Conservation (phyloP, 495 filamentous ascomycete species). For the Talaromyces nanjingensis region DNA sequence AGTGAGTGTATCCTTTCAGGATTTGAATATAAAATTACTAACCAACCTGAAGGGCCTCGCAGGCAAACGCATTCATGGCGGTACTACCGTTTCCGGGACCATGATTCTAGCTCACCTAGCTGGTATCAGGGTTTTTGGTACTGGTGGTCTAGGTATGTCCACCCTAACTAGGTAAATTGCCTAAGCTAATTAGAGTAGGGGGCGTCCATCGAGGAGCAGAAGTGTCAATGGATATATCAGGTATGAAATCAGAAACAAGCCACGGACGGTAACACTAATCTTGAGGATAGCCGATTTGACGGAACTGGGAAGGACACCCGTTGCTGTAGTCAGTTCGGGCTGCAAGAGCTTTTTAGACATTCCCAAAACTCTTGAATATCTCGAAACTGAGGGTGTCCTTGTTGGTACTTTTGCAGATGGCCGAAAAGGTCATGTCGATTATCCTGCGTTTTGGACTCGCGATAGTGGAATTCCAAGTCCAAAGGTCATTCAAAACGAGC, state of each 20-base stretch:
- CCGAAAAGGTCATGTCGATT: constrained; percentile 58
- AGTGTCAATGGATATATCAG: constrained; percentile 80
- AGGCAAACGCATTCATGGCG: constrained; percentile 67
- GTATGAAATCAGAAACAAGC: constrained; percentile 13
- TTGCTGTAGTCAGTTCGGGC: constrained; percentile 82
- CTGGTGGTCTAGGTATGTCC: constrained; percentile 49
- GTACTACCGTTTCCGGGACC: constrained; percentile 88
- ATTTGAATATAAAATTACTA: not conserved
- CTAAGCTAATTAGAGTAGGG: constrained; percentile 45
- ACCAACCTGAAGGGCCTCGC: constrained; percentile 43
- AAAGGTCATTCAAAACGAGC: constrained; percentile 60
- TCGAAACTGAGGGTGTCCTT: constrained; percentile 86
- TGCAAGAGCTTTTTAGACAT: constrained; percentile 96
- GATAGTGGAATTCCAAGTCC: constrained; percentile 81
- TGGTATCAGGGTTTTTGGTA: constrained; percentile 90
- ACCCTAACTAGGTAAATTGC: not conserved
- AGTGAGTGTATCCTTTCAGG: constrained; percentile 20
- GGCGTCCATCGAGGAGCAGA: constrained; percentile 92
- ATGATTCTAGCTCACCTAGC: constrained; percentile 84
- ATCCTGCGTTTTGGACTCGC: constrained; percentile 84
- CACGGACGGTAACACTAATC: constrained; percentile 3
- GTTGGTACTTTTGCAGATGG: constrained; percentile 87
- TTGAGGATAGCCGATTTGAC: constrained; percentile 66
- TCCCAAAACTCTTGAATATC: constrained; percentile 80
- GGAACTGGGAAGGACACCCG: constrained; percentile 84